Evolutionary conservation across 306 rosid genomes (phyloP), one percentile per base, ranked within the genome.

Genomic region (Casuarina equisetifolia): DNA sequence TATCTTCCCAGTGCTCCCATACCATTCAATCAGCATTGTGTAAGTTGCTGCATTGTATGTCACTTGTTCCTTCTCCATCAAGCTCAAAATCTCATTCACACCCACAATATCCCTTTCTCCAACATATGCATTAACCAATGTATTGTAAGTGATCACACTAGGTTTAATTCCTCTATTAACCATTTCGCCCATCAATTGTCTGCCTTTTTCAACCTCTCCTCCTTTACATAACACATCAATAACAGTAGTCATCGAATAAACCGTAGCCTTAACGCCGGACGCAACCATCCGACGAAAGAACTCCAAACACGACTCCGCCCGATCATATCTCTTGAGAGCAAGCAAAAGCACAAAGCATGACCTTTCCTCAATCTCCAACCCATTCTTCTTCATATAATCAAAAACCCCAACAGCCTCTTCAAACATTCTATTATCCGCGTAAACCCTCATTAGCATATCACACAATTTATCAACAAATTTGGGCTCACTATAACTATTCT

Each of bases 361-460:
- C 78, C 93, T 85, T 84, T 86, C 96, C 79, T 90, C 94, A 32
- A 94, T 85, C 80, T 77, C 83, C 61, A 89, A 64, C 35, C 89
- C 86, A 6, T 74, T 89, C 44, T 15, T 46, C 11, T 78, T 78
- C 16, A 49, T 74, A 78, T 88, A 89, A 57, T 92, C 88, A 78
- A 82, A 94, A 74, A 92, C 87, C 57, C 43, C 40, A 13, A 88
- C 51, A 7, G 97, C 96, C 62, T 84, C 89, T n/a, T 80, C 74
- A 53, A 90, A 86, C 96, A 90, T 78, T 50, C 76, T 64, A 52
- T 82, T 85, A 69, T 88, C 91, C 17, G 80, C 76, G 73, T 88
- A 90, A 40, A 89, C 92, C 83, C 94, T 84, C n/a, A 94, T 80
- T 25, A 91, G 45, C 96, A 94, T 90, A 74, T 94, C 97, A 73